Evolutionary conservation across 441 rosid species (phyloP).

Genomic region (Erodium trifolium): DNA sequence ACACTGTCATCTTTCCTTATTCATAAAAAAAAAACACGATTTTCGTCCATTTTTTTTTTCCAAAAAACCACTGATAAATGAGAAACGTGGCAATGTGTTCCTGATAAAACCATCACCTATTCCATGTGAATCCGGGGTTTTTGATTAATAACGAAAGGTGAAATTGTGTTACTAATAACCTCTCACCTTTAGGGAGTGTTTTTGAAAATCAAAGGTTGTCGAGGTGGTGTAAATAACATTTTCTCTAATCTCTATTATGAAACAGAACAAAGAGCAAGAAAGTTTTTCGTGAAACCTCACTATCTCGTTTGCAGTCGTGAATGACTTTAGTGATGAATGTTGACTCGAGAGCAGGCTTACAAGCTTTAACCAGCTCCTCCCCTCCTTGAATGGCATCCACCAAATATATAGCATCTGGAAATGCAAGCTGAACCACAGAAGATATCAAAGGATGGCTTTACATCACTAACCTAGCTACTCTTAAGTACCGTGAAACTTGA

Average conservation of each 20-base stretch:
- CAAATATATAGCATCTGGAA: constrained; percentile 17
- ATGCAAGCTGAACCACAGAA: constrained; percentile 15
- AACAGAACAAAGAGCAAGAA: not conserved
- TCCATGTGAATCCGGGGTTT: no score
- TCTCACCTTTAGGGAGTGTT: no score
- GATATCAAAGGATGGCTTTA: not conserved
- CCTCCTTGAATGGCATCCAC: constrained; percentile 1
- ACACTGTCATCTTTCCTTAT: no score
- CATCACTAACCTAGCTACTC: not conserved
- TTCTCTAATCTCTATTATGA: not conserved
- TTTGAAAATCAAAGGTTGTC: no score
- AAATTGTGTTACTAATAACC: no score
- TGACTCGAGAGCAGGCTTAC: not conserved
- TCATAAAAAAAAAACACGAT: no score
- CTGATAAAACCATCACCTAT: no score
- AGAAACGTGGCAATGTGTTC: no score
- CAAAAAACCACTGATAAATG: no score
- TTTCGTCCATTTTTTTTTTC: no score
- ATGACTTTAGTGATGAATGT: constrained; percentile 3
- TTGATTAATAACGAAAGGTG: no score
- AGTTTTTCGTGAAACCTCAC: not conserved
- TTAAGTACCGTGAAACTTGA: not conserved
- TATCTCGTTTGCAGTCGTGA: constrained; percentile 3
- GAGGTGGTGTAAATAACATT: no score
- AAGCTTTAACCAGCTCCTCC: constrained; percentile 4